phyloP scores from a whole-genome alignment of 2,329 filamentous ascomycete genomes.

The Fusarium albosuccineum region DNA sequence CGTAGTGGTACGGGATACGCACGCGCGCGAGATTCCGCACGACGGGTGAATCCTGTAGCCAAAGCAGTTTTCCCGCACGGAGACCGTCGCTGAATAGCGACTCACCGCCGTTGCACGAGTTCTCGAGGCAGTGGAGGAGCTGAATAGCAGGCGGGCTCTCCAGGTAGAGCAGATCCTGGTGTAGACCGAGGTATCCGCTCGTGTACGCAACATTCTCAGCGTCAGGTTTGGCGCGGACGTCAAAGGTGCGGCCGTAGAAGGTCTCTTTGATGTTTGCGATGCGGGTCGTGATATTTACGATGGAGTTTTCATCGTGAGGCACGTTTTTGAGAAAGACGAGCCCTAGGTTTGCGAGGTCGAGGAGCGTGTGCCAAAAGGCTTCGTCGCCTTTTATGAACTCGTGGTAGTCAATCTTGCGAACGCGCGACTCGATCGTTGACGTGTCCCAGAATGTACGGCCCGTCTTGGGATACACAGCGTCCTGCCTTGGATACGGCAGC shows the following conservation, averaged over 20 bases:
- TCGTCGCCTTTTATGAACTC: constrained; percentile 75
- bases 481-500: constrained; percentile 41
- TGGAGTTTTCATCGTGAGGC: constrained; percentile 74
- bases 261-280: constrained; percentile 87
- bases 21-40: constrained; percentile 57
- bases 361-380: constrained; percentile 71
- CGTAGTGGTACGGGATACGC: constrained; percentile 75
- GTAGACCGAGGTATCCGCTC: constrained; percentile 82
- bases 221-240: constrained; percentile 82
- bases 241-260: constrained; percentile 92
- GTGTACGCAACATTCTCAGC: constrained; percentile 96
- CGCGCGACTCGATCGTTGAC: constrained; percentile 52
- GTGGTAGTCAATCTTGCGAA: constrained; percentile 74
- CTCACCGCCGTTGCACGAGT: constrained; percentile 82
- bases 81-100: constrained; percentile 88
- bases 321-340: constrained; percentile 83
- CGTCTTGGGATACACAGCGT: constrained; percentile 48
- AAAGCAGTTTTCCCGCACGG: constrained; percentile 63
- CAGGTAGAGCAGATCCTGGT: constrained; percentile 95
- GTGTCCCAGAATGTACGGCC: constrained; percentile 59
- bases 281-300: constrained; percentile 75
- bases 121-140: constrained; percentile 89
- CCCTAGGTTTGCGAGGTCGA: constrained; percentile 74
- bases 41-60: constrained; percentile 33
- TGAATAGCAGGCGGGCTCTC: constrained; percentile 83